Percentiles rank a stretch among this genome's conserved stretches.
Evolutionary conservation across 2,329 filamentous ascomycete species (phyloP).

Genomic region (Biscogniauxia marginata): DNA sequence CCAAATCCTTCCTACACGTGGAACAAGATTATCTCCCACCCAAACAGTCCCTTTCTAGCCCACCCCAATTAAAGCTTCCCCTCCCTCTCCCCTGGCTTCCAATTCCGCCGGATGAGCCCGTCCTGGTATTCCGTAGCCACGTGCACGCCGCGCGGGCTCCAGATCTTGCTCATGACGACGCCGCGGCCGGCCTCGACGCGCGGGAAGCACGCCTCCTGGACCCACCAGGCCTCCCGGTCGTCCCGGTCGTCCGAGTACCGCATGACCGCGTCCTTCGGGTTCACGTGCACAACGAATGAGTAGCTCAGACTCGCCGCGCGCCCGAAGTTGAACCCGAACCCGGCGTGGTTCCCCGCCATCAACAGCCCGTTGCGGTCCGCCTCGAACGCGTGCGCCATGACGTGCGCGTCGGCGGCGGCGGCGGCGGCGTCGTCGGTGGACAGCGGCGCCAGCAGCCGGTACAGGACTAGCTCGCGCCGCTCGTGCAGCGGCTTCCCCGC

Average conservation of each 20-base stretch:
- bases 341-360: constrained; percentile 50
- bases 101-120: constrained; percentile 40
- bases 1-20: too few species aligned
- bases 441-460: constrained; percentile 47
- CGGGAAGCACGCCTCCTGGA: constrained; percentile 52
- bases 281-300: constrained; percentile 52
- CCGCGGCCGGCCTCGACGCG: constrained; percentile 46
- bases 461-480: constrained; percentile 48
- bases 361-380: constrained; percentile 55
- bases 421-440: constrained; percentile 30
- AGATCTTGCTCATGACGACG: constrained; percentile 49
- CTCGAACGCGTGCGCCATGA: constrained; percentile 49
- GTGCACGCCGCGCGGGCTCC: constrained; percentile 53
- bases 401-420: constrained; percentile 44
- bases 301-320: constrained; percentile 49
- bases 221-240: constrained; percentile 46
- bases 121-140: constrained; percentile 57
- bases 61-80: constrained; percentile 23
- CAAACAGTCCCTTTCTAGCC: neutral
- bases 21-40: too few species aligned
- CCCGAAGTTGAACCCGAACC: constrained; percentile 42
- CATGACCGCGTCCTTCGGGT: constrained; percentile 49
- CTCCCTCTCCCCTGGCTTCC: constrained; percentile 17
- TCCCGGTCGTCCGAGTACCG: constrained; percentile 8
- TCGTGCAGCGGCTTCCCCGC: constrained; percentile 41